Conservation (phyloP, 441 rosid species). For the Erodium texanum region DNA sequence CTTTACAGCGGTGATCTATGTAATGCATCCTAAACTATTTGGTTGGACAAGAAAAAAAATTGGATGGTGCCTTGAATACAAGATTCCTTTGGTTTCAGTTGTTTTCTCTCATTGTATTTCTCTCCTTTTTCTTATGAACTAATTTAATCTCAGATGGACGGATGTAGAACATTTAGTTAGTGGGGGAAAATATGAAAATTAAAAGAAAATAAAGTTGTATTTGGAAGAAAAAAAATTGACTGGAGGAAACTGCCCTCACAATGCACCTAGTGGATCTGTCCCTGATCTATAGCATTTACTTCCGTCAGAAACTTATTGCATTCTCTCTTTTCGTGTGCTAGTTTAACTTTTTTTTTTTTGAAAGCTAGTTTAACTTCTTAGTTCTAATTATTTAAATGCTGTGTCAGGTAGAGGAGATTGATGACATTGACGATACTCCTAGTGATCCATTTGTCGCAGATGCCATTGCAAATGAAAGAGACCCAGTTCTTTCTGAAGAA, state of each 20-base stretch:
- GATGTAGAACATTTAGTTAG: not conserved
- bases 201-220: not conserved
- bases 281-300: not conserved
- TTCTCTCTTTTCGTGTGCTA: not conserved
- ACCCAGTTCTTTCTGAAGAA: constrained; percentile 68
- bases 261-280: not conserved
- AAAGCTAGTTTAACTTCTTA: constrained; percentile 12
- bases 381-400: constrained; percentile 16
- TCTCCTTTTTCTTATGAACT: not conserved
- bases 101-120: not conserved
- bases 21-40: not conserved
- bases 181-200: not conserved
- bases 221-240: not conserved
- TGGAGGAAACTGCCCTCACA: not conserved
- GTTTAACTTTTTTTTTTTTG: constrained; percentile 13
- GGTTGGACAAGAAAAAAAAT: not conserved
- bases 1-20: not conserved
- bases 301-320: not conserved
- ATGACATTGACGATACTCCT: constrained; percentile 65
- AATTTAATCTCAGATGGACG: not conserved
- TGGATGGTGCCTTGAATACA: not conserved
- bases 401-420: constrained; percentile 93
- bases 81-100: not conserved
- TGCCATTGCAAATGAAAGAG: constrained; percentile 82
- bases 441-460: constrained; percentile 71